Base-by-base conservation (phyloP, 129 eudicot species). In the Escallonia rubra region DNA sequence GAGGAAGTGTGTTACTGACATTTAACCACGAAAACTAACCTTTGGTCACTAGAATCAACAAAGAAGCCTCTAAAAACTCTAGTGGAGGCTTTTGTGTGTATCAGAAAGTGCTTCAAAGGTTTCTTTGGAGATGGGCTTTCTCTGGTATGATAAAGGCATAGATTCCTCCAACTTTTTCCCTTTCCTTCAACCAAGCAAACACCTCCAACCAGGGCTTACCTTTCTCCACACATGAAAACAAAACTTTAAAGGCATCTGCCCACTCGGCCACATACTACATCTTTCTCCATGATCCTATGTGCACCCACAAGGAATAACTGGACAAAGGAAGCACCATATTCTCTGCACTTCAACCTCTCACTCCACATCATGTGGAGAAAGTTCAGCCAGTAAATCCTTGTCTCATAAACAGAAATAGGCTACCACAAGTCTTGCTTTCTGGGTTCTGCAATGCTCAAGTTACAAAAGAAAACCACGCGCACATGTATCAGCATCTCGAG, bases 41-140 rank as follows among this genome's bases (percentile, higher is more conserved):
- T 23, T 23, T 23, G 34, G 34, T 23, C 1, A 23, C 34, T 23
- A 23, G 1, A 23, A 23, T 23, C 34, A 23, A 23, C 34, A 23
- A 23, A 23, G 34, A 0, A 23, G 1, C 34, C 34, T 23, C 34
- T 23, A 1, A 1, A 1, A 23, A 23, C 34, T 23, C 34, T 23
- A 23, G 34, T 0, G 34, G 34, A 23, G 34, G 34, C 34, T 23
- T 23, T n/a, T 50, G 10, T 50, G 12, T 50, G 55, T 50, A 4
- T n/a, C 11, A 3, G 51, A 69, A 43, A 61, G 72, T 51, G 74
- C 65, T 76, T 73, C 72, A 51, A 72, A 69, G 56, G 71, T 52
- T 68, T 68, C 76, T 76, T 72, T 67, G 76, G 43, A 69, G 71
- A 61, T 61, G 75, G 66, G 84, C 85, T 80, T 74, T 79, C 78